phyloP scores from a whole-genome alignment of 495 filamentous ascomycete species.

The Trichoderma parareesei region DNA sequence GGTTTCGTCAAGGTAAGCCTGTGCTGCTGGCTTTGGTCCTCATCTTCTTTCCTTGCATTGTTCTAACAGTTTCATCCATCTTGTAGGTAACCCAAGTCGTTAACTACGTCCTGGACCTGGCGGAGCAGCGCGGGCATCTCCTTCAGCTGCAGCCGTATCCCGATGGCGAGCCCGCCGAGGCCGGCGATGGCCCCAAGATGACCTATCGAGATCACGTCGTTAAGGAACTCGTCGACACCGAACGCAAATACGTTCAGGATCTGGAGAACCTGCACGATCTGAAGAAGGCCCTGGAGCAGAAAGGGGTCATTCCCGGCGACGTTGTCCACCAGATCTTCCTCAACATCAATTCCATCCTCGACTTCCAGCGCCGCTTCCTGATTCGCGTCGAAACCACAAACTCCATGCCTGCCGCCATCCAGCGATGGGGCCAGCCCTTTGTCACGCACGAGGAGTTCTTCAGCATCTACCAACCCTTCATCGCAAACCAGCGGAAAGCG shows the following conservation, averaged over 20 bases:
- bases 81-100: constrained; percentile 57
- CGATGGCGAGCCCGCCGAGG: constrained; percentile 16
- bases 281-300: constrained; percentile 82
- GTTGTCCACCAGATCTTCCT: constrained; percentile 90
- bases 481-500: constrained; percentile 78
- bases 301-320: constrained; percentile 81
- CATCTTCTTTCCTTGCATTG: not conserved
- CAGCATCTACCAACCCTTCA: constrained; percentile 89
- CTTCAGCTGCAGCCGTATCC: constrained; percentile 43
- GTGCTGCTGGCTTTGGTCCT: constrained; percentile 16
- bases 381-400: constrained; percentile 96
- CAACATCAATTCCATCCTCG: constrained; percentile 87
- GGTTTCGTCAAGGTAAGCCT: constrained; percentile 72
- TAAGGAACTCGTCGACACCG: constrained; percentile 83
- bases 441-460: constrained; percentile 69
- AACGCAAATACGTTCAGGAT: constrained; percentile 98
- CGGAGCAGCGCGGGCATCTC: constrained; percentile 65
- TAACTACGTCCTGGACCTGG: constrained; percentile 81
- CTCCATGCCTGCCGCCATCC: constrained; percentile 61
- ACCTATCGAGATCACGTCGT: constrained; percentile 84
- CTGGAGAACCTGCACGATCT: constrained; percentile 88
- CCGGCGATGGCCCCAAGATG: constrained; percentile 43
- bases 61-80: not conserved
- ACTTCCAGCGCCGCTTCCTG: constrained; percentile 89
- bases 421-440: constrained; percentile 90